Conservation (phyloP, 75 land plant species). For the Sequoiadendron giganteum region DNA sequence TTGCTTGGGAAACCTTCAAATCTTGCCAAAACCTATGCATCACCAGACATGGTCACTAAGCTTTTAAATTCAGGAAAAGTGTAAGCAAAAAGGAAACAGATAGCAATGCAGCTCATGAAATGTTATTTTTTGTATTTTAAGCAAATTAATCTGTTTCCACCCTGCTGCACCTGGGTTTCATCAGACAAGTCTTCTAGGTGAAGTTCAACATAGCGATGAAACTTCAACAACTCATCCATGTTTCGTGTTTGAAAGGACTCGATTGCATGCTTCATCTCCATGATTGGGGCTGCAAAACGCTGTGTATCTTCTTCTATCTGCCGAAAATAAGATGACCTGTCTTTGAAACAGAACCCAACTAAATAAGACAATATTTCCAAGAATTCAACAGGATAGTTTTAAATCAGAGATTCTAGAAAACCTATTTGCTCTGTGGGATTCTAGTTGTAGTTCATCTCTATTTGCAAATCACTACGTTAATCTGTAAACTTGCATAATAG, state of each 20-base stretch:
- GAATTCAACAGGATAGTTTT: not conserved
- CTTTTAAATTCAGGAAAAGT: not conserved
- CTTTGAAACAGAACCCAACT: conserved; percentile 12
- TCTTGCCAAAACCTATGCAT: conserved; percentile 53
- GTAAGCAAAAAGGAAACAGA: not conserved
- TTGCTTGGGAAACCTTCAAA: conserved; percentile 76
- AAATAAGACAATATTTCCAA: not conserved
- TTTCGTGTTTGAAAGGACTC: conserved; percentile 49
- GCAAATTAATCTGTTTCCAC: not conserved
- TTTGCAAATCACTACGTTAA: not conserved
- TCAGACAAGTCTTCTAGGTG: conserved; percentile 52
- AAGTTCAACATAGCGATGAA: conserved; percentile 49
- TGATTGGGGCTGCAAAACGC: conserved; percentile 41
- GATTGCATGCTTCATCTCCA: conserved; percentile 41
- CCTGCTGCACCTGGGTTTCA: conserved; percentile 52
- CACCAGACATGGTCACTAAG: not conserved
- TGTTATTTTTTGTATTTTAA: not conserved
- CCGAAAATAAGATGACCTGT: conserved; percentile 31
- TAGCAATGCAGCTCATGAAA: not conserved
- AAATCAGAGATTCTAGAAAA: not conserved
- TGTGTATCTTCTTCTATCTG: conserved; percentile 61
- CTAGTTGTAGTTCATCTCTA: not conserved
- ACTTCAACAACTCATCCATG: conserved; percentile 51
- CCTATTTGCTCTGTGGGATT: not conserved
- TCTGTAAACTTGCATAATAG: not conserved